phyloP scores from a whole-genome alignment of 345 rosid genomes.

The Heritiera fomes region DNA sequence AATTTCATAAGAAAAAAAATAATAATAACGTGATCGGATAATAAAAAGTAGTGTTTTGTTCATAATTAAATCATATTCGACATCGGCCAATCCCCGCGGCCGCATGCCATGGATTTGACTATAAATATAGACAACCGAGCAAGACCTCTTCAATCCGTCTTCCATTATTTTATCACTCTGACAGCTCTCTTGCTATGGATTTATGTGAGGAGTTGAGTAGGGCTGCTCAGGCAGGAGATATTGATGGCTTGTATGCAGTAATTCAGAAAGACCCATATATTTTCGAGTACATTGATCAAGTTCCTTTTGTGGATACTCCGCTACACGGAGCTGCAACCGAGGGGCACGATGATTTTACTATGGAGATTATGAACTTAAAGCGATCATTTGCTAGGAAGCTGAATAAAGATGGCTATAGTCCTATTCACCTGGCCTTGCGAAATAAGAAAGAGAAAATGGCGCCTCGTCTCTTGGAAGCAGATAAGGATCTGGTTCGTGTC shows the following conservation, averaged over 20 bases:
- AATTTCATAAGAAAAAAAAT: no score
- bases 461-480: neutral
- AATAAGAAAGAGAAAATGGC: neutral
- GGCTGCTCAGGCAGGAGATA: conserved; percentile 8
- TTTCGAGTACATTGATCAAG: conserved; percentile 7
- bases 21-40: no score
- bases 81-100: no score
- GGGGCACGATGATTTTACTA: no score
- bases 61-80: no score
- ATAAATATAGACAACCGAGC: no score
- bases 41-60: no score
- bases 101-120: no score
- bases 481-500: conserved; percentile 13
- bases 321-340: conserved; percentile 30
- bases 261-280: neutral
- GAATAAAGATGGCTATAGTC: neutral
- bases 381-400: conserved; percentile 31
- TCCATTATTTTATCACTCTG: no score
- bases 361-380: conserved; percentile 27
- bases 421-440: neutral
- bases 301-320: conserved; percentile 26
- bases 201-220: neutral
- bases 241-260: conserved; percentile 11
- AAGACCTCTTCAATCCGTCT: no score
- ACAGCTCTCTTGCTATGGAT: no score